Base-by-base conservation (phyloP, 176 grass and related monocot species). In the Avena sativa region DNA sequence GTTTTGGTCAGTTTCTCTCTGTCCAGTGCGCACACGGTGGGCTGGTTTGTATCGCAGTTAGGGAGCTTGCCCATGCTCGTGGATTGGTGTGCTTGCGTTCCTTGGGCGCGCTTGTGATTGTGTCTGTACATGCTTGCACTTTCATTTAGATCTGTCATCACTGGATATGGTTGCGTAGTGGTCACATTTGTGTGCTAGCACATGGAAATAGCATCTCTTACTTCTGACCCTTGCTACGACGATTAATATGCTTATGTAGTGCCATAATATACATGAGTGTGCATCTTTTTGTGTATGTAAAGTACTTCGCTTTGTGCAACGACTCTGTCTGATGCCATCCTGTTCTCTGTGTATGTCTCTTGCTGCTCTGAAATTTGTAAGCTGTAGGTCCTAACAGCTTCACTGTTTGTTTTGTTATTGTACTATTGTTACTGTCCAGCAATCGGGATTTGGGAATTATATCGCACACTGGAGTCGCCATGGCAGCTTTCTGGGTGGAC, bases 401-500 rank as follows among this genome's bases (percentile, higher is more conserved):
- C 9, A 4, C 47, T 83, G 28, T 66, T 82, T 62, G 14, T 68
- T 73, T 74, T 83, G 16, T 46, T 47, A 23, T 62, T 34, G 53
- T 56, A 56, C 21, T 73, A 57, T 87, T 55, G 43, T 59, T 59
- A 17, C 62, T 81, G 44, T 36, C 1, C 83, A 93, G 92, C 86
- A 0, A 6, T 64, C 74, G 88, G 86, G 53, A 86, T 93, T 44
- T 87, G 66, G 85, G 88, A 50, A 50, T 86, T 93, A 51, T 90
- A 93, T 74, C 48, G 23, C 47, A 63, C 87, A 52, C 70, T 92
- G 51, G 85, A 81, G 51, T 84, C 85, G 3, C 88, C 88, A 25
- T 71, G 76, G 87, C 60, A 89, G 76, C 91, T 92, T 79, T 86
- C 85, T 76, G 81, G 85, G 71, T 92, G 91, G 91, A 89, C 58